Conservation (phyloP, 768 basidiomycete species). For the Trametes sanguinea region DNA sequence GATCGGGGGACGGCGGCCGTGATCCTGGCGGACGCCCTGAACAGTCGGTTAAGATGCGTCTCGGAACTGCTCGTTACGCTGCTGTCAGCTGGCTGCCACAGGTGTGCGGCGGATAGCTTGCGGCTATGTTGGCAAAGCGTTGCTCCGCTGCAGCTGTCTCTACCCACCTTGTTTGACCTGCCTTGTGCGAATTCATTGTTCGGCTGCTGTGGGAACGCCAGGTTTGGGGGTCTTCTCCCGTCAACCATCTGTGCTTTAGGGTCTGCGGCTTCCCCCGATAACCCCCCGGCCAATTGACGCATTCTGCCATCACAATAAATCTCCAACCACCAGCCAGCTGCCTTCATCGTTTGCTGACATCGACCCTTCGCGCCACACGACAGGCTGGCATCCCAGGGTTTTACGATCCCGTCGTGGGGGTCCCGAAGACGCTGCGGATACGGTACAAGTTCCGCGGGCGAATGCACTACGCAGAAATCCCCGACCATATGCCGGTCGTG, state of each 20-base stretch:
- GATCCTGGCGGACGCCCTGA: neutral
- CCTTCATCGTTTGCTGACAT: neutral
- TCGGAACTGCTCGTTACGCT: slow-evolving; percentile 2
- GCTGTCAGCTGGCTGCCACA: slow-evolving; percentile 9
- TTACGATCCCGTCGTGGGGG: slow-evolving; percentile 79
- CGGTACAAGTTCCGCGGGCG: slow-evolving; percentile 77
- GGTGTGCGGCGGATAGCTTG: slow-evolving; percentile 1
- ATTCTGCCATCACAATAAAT: slow-evolving; percentile 16
- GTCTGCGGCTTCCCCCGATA: slow-evolving; percentile 14
- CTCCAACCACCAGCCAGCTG: neutral
- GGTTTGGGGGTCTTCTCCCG: neutral
- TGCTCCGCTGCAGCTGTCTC: neutral
- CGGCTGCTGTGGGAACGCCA: neutral
- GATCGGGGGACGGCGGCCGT: slow-evolving; percentile 17
- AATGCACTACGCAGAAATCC: slow-evolving; percentile 75
- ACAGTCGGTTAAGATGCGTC: slow-evolving; percentile 8
- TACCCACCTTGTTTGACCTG: neutral
- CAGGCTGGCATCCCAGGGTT: slow-evolving; percentile 81
- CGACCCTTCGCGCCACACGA: neutral
- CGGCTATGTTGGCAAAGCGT: neutral
- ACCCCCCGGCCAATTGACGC: slow-evolving; percentile 9
- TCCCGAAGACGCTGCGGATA: slow-evolving; percentile 66
- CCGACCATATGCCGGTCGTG: slow-evolving; percentile 68
- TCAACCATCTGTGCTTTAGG: neutral
- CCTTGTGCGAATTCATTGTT: neutral